Conservation (phyloP, 2,329 filamentous ascomycete species). For the Fusarium camptoceras region DNA sequence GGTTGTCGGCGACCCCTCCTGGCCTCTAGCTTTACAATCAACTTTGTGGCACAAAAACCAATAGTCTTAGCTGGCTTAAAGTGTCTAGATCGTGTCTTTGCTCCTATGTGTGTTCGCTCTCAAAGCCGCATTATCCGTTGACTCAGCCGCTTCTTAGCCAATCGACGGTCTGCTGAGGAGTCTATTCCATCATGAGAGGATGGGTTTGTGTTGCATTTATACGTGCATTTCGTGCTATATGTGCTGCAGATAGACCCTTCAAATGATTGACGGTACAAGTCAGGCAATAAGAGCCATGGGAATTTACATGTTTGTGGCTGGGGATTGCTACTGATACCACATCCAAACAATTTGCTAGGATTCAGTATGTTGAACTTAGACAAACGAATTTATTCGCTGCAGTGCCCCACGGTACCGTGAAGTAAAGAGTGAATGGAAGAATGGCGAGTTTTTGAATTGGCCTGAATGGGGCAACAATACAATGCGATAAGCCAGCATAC, state of each 20-base stretch:
- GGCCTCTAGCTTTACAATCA: background rate
- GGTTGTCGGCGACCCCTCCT: background rate
- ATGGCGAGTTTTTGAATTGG: too few relatives aligned
- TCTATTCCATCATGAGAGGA: background rate
- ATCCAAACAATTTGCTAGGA: background rate
- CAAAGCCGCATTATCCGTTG: conserved; percentile 12
- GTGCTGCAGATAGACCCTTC: background rate
- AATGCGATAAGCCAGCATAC: background rate
- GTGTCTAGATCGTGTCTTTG: background rate
- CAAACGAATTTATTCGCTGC: background rate
- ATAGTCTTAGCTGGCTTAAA: background rate
- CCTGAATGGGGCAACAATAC: background rate
- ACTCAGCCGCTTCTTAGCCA: background rate
- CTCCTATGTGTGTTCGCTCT: background rate
- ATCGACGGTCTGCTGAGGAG: background rate
- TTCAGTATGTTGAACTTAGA: background rate
- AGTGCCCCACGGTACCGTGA: background rate
- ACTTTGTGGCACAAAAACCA: background rate
- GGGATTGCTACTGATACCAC: background rate
- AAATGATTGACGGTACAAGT: background rate
- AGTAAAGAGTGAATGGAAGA: background rate
- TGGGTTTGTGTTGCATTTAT: background rate
- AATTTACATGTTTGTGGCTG: background rate
- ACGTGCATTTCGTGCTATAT: background rate
- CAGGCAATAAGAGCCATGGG: background rate